Evolutionary conservation across 2,329 filamentous ascomycete genomes (phyloP), one percentile per base, ranked within the genome.

Genomic region (Ascocoryne sarcoides): DNA sequence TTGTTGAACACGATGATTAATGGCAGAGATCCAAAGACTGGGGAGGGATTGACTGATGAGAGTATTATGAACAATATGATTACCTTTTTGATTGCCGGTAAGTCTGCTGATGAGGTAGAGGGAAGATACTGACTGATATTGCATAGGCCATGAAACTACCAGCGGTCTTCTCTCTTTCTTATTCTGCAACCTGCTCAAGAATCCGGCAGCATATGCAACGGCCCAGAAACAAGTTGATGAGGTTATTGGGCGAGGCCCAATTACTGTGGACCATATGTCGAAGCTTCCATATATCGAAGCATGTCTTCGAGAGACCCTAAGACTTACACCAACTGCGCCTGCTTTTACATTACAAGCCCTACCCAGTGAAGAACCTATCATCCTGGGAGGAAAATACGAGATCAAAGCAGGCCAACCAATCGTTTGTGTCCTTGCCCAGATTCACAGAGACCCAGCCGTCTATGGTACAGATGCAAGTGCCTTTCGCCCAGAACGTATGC

Each of bases 401-500:
- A 31, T 65, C 39, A 9, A 69, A 70, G 68, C 70, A 40, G 69
- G 67, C 3, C 69, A 81, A 40, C 43, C 64, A 0, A 59, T 82
- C 16, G 44, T 65, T 0, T 52, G 69, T 8, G 51, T 82, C 1
- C 54, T 84, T 1, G 58, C 65, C 21, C 68, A 69, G 32, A 59
- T 74, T 3, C 81, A 86, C 30, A 57, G 69, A 0, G 82, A 87
- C 51, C 77, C 76, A 0, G 62, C 62, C 1, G 73, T 84, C 0
- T 87, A 67, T 36, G 82, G 82, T 0, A 68, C 73, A 0, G 79
- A 84, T 44, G 79, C 79, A 1, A 58, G 71, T 1, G 70, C 76
- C 15, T 88, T 84, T 62, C 70, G 68, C 39, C 83, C 84, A 0
- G 83, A 87, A 56, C 68, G 82, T 8, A 84, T 87, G 80, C 61